phyloP scores from a whole-genome alignment of 768 basidiomycete genomes.

The Tylopilus rubrobrunneus region DNA sequence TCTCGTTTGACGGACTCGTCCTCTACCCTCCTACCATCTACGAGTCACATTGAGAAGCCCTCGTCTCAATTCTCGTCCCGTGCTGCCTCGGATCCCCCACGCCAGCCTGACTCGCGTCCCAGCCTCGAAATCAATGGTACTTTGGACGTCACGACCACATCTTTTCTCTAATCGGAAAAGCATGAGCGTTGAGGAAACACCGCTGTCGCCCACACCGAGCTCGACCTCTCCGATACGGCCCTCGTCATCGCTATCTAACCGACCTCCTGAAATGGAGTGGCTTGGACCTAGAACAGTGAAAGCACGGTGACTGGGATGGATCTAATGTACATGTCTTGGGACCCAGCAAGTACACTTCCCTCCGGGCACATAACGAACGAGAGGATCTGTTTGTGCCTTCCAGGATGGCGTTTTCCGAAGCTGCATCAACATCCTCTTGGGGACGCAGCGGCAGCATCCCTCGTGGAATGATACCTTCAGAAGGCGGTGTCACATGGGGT shows the following conservation, averaged over 20 bases:
- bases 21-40: neutral
- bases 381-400: slow-evolving; percentile 37
- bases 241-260: slow-evolving; percentile 36
- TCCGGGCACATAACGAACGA: slow-evolving; percentile 21
- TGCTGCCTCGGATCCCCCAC: slow-evolving; percentile 24
- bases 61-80: slow-evolving; percentile 18
- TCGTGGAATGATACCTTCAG: slow-evolving; percentile 34
- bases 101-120: slow-evolving; percentile 16
- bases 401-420: slow-evolving; percentile 47
- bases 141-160: slow-evolving; percentile 28
- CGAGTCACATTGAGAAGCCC: slow-evolving; percentile 7
- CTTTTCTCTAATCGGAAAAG: slow-evolving; percentile 49
- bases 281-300: slow-evolving; percentile 69
- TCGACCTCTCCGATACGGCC: slow-evolving; percentile 31
- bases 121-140: slow-evolving; percentile 20
- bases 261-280: slow-evolving; percentile 48
- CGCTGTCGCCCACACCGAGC: slow-evolving; percentile 20
- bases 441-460: slow-evolving; percentile 38
- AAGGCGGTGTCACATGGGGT: slow-evolving; percentile 36
- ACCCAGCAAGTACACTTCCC: slow-evolving; percentile 18
- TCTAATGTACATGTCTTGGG: slow-evolving; percentile 12
- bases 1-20: slow-evolving; percentile 10
- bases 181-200: slow-evolving; percentile 59
- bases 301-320: slow-evolving; percentile 38
- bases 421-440: slow-evolving; percentile 42